Conservation (phyloP, 345 rosid genomes). For the Physaria fendleri region DNA sequence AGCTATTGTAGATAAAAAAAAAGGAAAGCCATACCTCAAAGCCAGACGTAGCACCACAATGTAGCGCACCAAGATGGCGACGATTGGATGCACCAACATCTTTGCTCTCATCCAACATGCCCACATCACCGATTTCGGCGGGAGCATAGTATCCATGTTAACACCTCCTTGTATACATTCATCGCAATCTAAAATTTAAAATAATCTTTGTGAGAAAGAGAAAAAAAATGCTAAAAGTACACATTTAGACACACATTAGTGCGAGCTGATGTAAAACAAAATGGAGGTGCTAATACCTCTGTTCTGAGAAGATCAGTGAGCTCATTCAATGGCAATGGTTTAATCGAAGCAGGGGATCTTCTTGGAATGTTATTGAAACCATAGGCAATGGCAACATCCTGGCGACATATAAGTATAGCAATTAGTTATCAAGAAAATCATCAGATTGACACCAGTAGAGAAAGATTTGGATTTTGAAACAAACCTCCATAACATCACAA, state of each 20-base stretch:
- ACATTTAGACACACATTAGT: not conserved
- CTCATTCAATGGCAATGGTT: constrained; percentile 64
- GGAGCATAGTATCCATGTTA: constrained; percentile 78
- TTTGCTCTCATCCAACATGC: constrained; percentile 50
- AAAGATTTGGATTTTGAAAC: not conserved
- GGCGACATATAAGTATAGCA: constrained; percentile 2
- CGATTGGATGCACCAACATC: constrained; percentile 80
- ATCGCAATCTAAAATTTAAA: constrained; percentile 52
- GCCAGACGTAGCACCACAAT: constrained; percentile 90
- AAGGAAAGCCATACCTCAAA: constrained; percentile 61
- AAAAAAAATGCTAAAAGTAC: too few relatives aligned
- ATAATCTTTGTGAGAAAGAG: too few relatives aligned
- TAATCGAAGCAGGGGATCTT: constrained; percentile 56
- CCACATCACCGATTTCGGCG: constrained; percentile 66
- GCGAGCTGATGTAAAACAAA: constrained; percentile 6
- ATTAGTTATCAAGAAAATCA: not conserved
- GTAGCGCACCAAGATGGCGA: constrained; percentile 65
- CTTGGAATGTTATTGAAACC: constrained; percentile 79
- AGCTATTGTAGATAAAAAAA: not conserved
- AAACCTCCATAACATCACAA: constrained; percentile 94
- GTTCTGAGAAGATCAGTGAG: constrained; percentile 68
- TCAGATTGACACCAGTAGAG: not conserved
- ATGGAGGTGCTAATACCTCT: constrained; percentile 46
- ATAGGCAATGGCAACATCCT: constrained; percentile 98
- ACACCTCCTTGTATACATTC: constrained; percentile 72